Percentiles rank a stretch among this genome's conserved stretches.
Evolutionary conservation across 2,329 filamentous ascomycete species (phyloP).

Genomic region (Apiospora saccharicola): DNA sequence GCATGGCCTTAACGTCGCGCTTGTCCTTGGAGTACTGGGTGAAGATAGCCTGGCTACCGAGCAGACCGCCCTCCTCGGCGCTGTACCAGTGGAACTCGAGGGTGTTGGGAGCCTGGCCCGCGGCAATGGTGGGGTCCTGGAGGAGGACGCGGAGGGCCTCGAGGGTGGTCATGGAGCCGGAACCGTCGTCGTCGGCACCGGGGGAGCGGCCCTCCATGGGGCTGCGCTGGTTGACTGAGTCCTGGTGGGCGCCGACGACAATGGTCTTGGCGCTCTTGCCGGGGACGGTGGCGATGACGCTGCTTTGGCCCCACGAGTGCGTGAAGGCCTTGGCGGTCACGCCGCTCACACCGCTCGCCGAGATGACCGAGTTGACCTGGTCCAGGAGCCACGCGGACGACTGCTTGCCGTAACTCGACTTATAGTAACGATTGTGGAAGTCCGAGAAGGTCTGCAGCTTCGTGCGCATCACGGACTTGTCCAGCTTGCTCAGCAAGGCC

Average conservation of each 20-base stretch:
- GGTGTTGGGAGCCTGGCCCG: conserved; percentile 73
- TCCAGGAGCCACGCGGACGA: conserved; percentile 78
- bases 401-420: conserved; percentile 69
- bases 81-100: conserved; percentile 90
- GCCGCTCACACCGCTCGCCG: conserved; percentile 64
- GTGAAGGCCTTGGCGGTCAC: conserved; percentile 70
- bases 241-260: conserved; percentile 80
- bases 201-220: conserved; percentile 75
- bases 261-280: conserved; percentile 76
- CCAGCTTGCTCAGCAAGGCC: conserved; percentile 64
- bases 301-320: conserved; percentile 78
- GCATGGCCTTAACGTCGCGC: conserved; percentile 49
- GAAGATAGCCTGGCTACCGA: conserved; percentile 70
- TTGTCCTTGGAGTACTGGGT: conserved; percentile 44
- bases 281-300: conserved; percentile 82
- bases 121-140: conserved; percentile 65
- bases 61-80: conserved; percentile 80
- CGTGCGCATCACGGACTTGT: conserved; percentile 69
- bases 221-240: conserved; percentile 80
- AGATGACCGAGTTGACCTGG: conserved; percentile 69
- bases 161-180: conserved; percentile 80
- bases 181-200: conserved; percentile 79
- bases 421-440: conserved; percentile 74
- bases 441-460: conserved; percentile 71
- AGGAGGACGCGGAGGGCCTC: conserved; percentile 79